Base-by-base conservation (phyloP, 1,284 basidiomycete species). In the Taiwanofungus camphoratus region DNA sequence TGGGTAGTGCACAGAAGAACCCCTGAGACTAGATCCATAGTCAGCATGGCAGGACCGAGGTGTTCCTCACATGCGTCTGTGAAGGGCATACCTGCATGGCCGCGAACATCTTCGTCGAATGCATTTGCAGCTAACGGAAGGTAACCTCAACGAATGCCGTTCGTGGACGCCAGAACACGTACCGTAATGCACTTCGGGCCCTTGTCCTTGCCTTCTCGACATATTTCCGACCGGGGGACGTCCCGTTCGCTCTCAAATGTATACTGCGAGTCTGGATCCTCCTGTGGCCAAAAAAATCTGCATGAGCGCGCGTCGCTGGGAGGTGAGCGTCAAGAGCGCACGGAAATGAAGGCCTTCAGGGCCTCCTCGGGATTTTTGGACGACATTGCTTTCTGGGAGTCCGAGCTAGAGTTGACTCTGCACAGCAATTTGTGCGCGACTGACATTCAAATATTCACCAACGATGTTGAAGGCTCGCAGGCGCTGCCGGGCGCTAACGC, bases 1-100 rank as follows among this genome's bases (percentile, higher is more conserved):
- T 81, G 7, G 85, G 84, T 26, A 88, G 61, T 3, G 79, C 75
- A 59, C 83, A 89, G 66, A 79, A 90, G 66, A 88, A 88, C 15
- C 79, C 83, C 54, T 71, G 64, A 7, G 71, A 69, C 79, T 82
- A 53, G n/a, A n/a, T n/a, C n/a, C n/a, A n/a, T n/a, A n/a, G n/a
- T n/a, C n/a, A n/a, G n/a, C n/a, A n/a, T n/a, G n/a, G n/a, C n/a
- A n/a, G n/a, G n/a, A n/a, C n/a, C n/a, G n/a, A n/a, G n/a, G n/a
- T n/a, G n/a, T n/a, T n/a, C n/a, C n/a, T 16, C 21, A 11, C 35
- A 18, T 13, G 16, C 2, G 20, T 31, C 18, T 2, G 21, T 26
- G 34, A 24, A 52, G 49, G 21, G 57, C 72, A 41, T 50, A 79
- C 79, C 75, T 88, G 87, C 86, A 91, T 89, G 43, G 82, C 77